Evolutionary conservation across 768 basidiomycete genomes (phyloP), one percentile per base, ranked within the genome.

Genomic region (Mycena floridula): DNA sequence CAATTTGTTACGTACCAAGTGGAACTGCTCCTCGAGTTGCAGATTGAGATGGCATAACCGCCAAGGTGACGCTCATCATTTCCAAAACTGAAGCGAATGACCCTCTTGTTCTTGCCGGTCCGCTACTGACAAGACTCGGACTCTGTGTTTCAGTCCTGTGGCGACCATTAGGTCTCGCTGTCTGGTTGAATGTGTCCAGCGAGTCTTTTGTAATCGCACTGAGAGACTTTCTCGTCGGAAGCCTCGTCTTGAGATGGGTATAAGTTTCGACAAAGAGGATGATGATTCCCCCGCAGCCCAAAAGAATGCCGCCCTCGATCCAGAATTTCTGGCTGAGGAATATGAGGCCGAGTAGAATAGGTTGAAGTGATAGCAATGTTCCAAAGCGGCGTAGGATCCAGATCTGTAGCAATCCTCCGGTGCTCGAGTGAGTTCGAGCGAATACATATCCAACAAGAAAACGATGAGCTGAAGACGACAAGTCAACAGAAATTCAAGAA

Each of bases 71-170:
- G 48, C 82, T 81, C 82, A 90, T 88, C 84, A 90, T 86, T 57
- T 89, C 86, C 47, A 90, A 66, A 40, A 90, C 84, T 28, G 82
- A 83, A 5, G 86, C 85, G 68, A 88, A 84, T 3, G 86, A 89
- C 5, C 83, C 81, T 46, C 86, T 76, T 32, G 70, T 59, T 21
- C 74, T 66, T 36, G 62, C 72, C 30, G 58, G 54, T 20, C 61
- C 61, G 49, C 64, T 73, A 53, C 68, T 72, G 39, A 62, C 67
- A 42, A 74, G 64, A 50, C 74, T 75, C 11, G 67, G 69, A 47
- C 68, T 74, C 49, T 77, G 76, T 44, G 77, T 79, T 37, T 77
- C 73, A 23, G 70, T 55, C 20, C 57, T 56, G 6, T 55, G 59
- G 39, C 63, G 64, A 16, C 52, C 57, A 20, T 53, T 56, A 28